phyloP scores from a whole-genome alignment of 2,329 filamentous ascomycete species.

The Coniochaeta ligniaria region DNA sequence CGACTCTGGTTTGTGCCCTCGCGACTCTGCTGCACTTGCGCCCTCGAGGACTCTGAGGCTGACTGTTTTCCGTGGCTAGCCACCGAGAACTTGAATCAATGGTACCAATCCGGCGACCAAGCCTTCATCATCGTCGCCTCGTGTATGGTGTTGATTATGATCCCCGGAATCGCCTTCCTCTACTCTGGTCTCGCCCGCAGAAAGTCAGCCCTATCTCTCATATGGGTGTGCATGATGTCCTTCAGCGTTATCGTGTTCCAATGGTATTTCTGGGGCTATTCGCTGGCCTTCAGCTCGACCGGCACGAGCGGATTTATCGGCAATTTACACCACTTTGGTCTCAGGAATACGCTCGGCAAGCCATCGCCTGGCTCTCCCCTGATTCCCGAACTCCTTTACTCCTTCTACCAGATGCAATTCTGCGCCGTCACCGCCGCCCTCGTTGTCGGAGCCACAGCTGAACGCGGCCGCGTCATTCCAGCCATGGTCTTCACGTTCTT shows the following conservation, averaged over 20 bases:
- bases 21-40: not conserved
- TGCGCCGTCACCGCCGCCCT: constrained; percentile 88
- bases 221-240: constrained; percentile 95
- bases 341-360: constrained; percentile 73
- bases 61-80: constrained; percentile 37
- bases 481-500: constrained; percentile 93
- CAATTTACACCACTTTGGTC: constrained; percentile 79
- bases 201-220: constrained; percentile 94
- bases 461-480: constrained; percentile 86
- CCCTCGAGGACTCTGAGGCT: not conserved
- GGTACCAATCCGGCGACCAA: constrained; percentile 86
- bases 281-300: constrained; percentile 77
- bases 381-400: constrained; percentile 83
- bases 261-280: constrained; percentile 99
- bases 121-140: constrained; percentile 86
- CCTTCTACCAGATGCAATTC: constrained; percentile 99
- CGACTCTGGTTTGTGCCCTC: constrained; percentile 61
- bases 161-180: constrained; percentile 92
- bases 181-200: constrained; percentile 96
- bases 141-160: constrained; percentile 94
- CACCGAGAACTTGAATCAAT: constrained; percentile 87
- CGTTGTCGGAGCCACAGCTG: constrained; percentile 83
- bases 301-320: constrained; percentile 89
- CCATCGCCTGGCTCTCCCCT: constrained; percentile 87
- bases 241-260: constrained; percentile 90